phyloP scores from a whole-genome alignment of 768 basidiomycete species.

The Peribolospora baueri region DNA sequence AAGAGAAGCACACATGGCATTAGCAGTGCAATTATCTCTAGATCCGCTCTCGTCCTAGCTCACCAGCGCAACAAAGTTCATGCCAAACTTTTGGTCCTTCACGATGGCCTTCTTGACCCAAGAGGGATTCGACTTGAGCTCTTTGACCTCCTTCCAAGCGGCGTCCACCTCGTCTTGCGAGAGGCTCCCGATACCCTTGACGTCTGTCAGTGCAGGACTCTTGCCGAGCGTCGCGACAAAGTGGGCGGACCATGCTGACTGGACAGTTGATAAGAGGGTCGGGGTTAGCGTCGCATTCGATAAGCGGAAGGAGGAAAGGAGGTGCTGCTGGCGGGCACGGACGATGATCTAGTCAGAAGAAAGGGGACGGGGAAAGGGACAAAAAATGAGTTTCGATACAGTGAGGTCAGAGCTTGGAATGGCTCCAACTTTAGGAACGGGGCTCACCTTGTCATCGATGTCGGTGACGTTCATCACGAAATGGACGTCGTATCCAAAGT shows the following conservation, averaged over 20 bases:
- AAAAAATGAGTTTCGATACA: neutral
- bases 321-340: conserved; percentile 42
- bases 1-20: neutral
- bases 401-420: neutral
- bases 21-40: neutral
- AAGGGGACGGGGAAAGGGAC: neutral
- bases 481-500: conserved; percentile 91
- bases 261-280: conserved; percentile 4
- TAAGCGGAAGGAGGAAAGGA: conserved; percentile 18
- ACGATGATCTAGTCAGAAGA: conserved; percentile 49
- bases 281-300: conserved; percentile 6
- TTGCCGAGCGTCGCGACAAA: conserved; percentile 8
- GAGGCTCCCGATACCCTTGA: too few relatives aligned
- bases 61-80: conserved; percentile 62
- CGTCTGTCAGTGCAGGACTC: too few relatives aligned
- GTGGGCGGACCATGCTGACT: conserved; percentile 12
- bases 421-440: neutral
- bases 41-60: conserved; percentile 16
- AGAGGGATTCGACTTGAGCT: too few relatives aligned
- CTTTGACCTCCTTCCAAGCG: too few relatives aligned
- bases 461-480: conserved; percentile 99
- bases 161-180: too few relatives aligned
- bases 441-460: conserved; percentile 83
- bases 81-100: conserved; percentile 74
- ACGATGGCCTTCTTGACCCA: conserved; percentile 50